Evolutionary conservation across 1,139 yeast species (phyloP).

Genomic region (Saccharomycopsis hybrid): DNA sequence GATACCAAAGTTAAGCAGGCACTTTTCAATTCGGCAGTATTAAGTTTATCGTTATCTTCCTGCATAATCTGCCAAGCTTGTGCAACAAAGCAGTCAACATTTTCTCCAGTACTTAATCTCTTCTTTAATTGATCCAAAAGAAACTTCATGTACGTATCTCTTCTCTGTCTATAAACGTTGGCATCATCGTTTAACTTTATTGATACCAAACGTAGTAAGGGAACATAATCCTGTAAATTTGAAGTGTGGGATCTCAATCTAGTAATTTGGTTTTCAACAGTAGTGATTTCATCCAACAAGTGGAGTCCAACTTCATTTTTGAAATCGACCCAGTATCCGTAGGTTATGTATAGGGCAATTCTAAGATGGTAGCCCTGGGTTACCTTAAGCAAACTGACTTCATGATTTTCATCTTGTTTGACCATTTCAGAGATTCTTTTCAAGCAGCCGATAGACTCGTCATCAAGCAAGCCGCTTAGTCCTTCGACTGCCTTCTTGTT

Average conservation of each 20-base stretch:
- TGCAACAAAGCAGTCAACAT: constrained; percentile 39
- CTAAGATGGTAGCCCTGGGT: constrained; percentile 52
- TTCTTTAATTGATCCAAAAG: constrained; percentile 31
- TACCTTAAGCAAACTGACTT: constrained; percentile 37
- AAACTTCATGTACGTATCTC: constrained; percentile 50
- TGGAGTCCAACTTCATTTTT: constrained; percentile 33
- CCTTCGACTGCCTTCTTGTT: constrained; percentile 34
- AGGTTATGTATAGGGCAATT: constrained; percentile 51
- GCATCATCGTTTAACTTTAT: constrained; percentile 31
- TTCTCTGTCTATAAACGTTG: constrained; percentile 34
- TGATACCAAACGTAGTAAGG: constrained; percentile 38
- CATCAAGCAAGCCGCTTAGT: constrained; percentile 37
- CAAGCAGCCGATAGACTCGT: constrained; percentile 35
- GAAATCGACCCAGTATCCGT: constrained; percentile 49
- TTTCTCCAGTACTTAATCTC: constrained; percentile 26
- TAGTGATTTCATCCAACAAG: constrained; percentile 49
- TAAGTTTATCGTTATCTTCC: constrained; percentile 23
- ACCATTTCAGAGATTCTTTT: constrained; percentile 23
- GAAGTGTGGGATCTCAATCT: constrained; percentile 57
- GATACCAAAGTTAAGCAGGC: constrained; percentile 71
- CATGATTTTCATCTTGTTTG: constrained; percentile 25
- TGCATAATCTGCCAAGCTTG: constrained; percentile 27
- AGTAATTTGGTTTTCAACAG: constrained; percentile 60
- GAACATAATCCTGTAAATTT: constrained; percentile 57
- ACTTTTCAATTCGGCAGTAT: constrained; percentile 46